Percentiles rank a stretch among this genome's conserved stretches.
Conservation (phyloP, 140 eudicot species). For the Erigeron philadelphicus region DNA sequence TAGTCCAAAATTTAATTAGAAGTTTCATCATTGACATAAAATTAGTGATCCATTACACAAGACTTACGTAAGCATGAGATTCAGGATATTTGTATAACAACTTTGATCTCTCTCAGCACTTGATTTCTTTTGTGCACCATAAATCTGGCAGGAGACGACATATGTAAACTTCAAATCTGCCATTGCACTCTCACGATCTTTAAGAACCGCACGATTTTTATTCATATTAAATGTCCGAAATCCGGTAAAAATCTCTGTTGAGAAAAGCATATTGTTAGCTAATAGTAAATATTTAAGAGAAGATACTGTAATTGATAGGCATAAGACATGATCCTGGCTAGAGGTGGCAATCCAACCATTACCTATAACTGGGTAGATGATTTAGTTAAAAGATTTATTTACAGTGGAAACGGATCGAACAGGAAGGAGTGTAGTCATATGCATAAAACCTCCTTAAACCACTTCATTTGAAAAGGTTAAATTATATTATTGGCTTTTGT, state of each 20-base stretch:
- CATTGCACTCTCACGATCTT: slow-evolving; percentile 75
- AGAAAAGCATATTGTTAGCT: slow-evolving; percentile 24
- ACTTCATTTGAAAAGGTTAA: background rate
- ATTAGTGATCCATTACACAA: slow-evolving; percentile 1
- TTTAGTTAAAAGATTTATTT: background rate
- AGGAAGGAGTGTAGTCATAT: too few relatives aligned
- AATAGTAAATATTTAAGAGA: slow-evolving; percentile 10
- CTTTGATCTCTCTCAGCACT: slow-evolving; percentile 57
- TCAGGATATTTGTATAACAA: slow-evolving; percentile 67
- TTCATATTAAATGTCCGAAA: slow-evolving; percentile 61
- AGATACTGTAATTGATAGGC: slow-evolving; percentile 11
- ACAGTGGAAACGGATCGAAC: too few relatives aligned
- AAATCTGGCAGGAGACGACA: slow-evolving; percentile 93
- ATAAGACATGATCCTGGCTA: background rate
- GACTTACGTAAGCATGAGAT: slow-evolving; percentile 78
- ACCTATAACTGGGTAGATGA: background rate
- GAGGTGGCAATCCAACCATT: background rate
- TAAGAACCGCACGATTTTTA: slow-evolving; percentile 36
- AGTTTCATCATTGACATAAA: slow-evolving; percentile 6
- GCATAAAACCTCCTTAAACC: too few relatives aligned
- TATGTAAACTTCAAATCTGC: slow-evolving; percentile 96
- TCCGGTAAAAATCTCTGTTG: slow-evolving; percentile 77
- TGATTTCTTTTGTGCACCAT: slow-evolving; percentile 93
- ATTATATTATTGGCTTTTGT: background rate
- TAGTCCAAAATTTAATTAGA: slow-evolving; percentile 12